phyloP scores from a whole-genome alignment of 345 rosid species.

The Moricandia moricandioides region DNA sequence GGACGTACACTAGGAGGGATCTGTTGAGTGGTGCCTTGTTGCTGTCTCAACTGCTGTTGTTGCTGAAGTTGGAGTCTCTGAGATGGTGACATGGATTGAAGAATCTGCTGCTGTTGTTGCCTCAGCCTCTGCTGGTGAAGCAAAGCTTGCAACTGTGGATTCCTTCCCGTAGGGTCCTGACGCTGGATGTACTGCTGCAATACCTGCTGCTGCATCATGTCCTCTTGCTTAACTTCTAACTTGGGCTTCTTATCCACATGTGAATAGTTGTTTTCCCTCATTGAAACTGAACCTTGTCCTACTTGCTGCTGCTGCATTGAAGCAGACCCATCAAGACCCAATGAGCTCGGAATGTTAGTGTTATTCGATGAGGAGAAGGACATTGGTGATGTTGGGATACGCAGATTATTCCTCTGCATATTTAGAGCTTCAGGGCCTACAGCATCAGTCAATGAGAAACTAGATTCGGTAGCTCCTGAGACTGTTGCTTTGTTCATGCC shows the following conservation, averaged over 20 bases:
- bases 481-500: conserved; percentile 25
- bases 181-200: conserved; percentile 76
- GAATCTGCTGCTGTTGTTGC: conserved; percentile 50
- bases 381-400: conserved; percentile 33
- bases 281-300: conserved; percentile 28
- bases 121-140: conserved; percentile 71
- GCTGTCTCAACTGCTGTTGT: conserved; percentile 67
- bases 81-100: conserved; percentile 78
- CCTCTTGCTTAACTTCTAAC: conserved; percentile 86
- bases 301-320: conserved; percentile 20
- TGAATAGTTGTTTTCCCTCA: conserved; percentile 27
- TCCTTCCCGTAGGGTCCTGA: conserved; percentile 60
- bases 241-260: conserved; percentile 68
- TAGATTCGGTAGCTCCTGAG: conserved; percentile 16
- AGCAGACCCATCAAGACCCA: conserved; percentile 34
- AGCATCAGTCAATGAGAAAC: conserved; percentile 27
- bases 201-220: conserved; percentile 71
- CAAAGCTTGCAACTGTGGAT: conserved; percentile 68
- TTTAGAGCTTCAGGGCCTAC: neutral
- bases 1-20: conserved; percentile 55
- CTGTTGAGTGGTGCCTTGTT: conserved; percentile 63
- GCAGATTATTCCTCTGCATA: conserved; percentile 33
- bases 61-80: conserved; percentile 73
- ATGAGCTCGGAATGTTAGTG: conserved; percentile 21
- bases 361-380: conserved; percentile 30